Evolutionary conservation across 1,139 yeast species (phyloP).

Genomic region (Hyphopichia fennica): DNA sequence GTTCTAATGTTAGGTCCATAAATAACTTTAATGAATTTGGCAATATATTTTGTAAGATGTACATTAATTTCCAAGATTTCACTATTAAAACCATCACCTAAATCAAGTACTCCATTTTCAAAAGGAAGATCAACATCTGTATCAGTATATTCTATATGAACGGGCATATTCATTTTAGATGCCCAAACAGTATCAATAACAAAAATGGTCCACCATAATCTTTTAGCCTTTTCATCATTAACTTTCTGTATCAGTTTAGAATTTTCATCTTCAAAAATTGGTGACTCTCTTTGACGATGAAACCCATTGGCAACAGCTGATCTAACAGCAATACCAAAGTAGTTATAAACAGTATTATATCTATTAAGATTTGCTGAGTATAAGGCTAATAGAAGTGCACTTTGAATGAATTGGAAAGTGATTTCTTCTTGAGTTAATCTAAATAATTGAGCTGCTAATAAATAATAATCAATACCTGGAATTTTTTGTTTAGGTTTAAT

Average conservation of each 20-base stretch:
- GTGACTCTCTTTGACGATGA: conserved; percentile 35
- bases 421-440: conserved; percentile 42
- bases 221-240: conserved; percentile 36
- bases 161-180: conserved; percentile 45
- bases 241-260: conserved; percentile 12
- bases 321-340: conserved; percentile 50
- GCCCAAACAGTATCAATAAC: conserved; percentile 53
- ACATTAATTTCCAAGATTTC: conserved; percentile 37
- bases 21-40: conserved; percentile 32
- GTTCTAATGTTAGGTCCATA: conserved; percentile 41
- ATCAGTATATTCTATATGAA: conserved; percentile 49
- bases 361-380: conserved; percentile 50
- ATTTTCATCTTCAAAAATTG: conserved; percentile 4
- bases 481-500: conserved; percentile 10
- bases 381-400: conserved; percentile 46
- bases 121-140: conserved; percentile 50
- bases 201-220: conserved; percentile 58
- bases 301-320: conserved; percentile 45
- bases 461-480: conserved; percentile 40
- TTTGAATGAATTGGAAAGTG: conserved; percentile 40
- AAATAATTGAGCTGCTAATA: conserved; percentile 41
- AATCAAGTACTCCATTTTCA: conserved; percentile 30
- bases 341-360: conserved; percentile 49
- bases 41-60: conserved; percentile 38
- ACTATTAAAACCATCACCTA: conserved; percentile 31